A percentile compares a stretch with the other conserved stretches of the same genome.
Conservation (phyloP, 2,329 filamentous ascomycete species). For the Dendrostoma leiphaemia region DNA sequence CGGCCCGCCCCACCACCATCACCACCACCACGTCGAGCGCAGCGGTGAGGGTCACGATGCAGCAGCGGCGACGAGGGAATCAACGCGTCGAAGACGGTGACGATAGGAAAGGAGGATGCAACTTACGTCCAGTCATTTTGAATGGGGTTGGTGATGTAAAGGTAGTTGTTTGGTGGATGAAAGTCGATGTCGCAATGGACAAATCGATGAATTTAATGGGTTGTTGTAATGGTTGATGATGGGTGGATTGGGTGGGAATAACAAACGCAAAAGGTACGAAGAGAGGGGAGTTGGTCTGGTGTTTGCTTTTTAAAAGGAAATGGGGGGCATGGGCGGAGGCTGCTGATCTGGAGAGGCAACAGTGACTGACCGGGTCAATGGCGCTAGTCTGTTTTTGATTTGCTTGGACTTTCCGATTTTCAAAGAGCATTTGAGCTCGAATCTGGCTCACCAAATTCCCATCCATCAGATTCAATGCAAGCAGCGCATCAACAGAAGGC, state of each 20-base stretch:
- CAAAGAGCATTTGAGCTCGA: too few relatives aligned
- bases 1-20: constrained; percentile 25
- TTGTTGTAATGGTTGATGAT: constrained; percentile 29
- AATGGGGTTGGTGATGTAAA: constrained; percentile 31
- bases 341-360: constrained; percentile 8
- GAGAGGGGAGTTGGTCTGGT: constrained; percentile 7
- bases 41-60: constrained; percentile 20
- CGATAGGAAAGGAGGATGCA: constrained; percentile 3
- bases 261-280: constrained; percentile 8
- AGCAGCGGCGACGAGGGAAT: background rate
- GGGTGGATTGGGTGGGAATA: constrained; percentile 22
- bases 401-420: too few relatives aligned
- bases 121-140: constrained; percentile 62
- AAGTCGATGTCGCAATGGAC: constrained; percentile 30
- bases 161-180: constrained; percentile 23
- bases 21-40: constrained; percentile 11
- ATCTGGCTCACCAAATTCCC: too few relatives aligned
- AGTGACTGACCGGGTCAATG: constrained; percentile 3
- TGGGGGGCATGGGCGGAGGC: background rate
- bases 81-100: constrained; percentile 9
- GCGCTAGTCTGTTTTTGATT: constrained; percentile 23
- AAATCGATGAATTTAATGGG: constrained; percentile 29
- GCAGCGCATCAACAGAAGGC: too few relatives aligned
- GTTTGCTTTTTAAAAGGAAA: constrained; percentile 11
- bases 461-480: too few relatives aligned